A percentile compares a stretch with the other conserved stretches of the same genome.
Evolutionary conservation across 306 rosid genomes (phyloP).

Genomic region (Pterocarpus macrocarpus): DNA sequence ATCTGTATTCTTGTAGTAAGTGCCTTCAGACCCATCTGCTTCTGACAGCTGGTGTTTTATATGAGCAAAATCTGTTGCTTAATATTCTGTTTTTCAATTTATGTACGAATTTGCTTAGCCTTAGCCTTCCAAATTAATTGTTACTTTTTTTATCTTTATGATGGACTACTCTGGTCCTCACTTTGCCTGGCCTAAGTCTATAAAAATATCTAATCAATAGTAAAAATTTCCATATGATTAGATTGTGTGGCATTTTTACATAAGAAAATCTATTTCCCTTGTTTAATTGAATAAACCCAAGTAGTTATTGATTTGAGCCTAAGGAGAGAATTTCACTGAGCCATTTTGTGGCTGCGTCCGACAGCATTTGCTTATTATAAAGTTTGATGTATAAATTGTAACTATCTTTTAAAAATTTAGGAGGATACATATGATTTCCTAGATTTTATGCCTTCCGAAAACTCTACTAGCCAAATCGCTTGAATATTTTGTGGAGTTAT

Average conservation of each 20-base stretch:
- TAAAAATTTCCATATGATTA: too few relatives aligned
- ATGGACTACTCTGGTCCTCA: constrained; percentile 4
- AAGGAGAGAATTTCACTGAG: not conserved
- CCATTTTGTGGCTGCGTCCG: not conserved
- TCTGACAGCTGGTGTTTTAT: constrained; percentile 28
- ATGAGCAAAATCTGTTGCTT: constrained; percentile 22
- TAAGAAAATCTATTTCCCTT: too few relatives aligned
- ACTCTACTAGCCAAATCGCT: too few relatives aligned
- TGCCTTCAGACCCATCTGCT: constrained; percentile 8
- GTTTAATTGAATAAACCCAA: constrained; percentile 31
- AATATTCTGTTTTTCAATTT: not conserved
- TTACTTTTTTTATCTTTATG: constrained; percentile 22
- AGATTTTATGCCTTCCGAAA: too few relatives aligned
- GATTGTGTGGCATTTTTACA: too few relatives aligned
- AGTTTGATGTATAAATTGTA: not conserved
- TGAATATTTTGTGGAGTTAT: too few relatives aligned
- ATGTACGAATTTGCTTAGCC: constrained; percentile 20
- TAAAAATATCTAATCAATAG: too few relatives aligned
- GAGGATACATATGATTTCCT: too few relatives aligned
- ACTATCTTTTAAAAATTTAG: too few relatives aligned
- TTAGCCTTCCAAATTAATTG: constrained; percentile 4
- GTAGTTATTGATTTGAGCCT: not conserved
- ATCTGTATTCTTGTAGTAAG: constrained; percentile 24
- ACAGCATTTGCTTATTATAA: not conserved
- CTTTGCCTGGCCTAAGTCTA: not conserved